phyloP scores from a whole-genome alignment of 192 early-diverging fungal genomes.

The Phlyctochytrium arcticum region DNA sequence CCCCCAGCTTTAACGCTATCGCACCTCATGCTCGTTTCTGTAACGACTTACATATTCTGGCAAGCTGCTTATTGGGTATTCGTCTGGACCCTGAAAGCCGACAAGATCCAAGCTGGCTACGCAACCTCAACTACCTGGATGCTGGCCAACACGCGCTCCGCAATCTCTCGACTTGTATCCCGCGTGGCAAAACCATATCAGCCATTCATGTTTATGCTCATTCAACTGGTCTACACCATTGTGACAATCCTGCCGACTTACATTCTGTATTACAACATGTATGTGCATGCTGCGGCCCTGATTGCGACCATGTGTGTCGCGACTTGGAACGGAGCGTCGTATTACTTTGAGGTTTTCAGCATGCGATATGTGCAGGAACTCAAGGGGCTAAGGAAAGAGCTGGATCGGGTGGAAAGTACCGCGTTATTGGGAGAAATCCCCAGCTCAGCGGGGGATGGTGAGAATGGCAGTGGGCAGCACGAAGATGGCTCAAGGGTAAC shows the following conservation, averaged over 20 bases:
- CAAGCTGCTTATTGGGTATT: conserved; percentile 34
- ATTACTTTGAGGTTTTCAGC: conserved; percentile 69
- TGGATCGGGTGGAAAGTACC: conserved; percentile 7
- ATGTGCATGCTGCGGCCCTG: conserved; percentile 51
- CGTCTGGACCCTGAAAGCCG: conserved; percentile 25
- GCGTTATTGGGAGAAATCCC: no score
- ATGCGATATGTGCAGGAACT: conserved; percentile 44
- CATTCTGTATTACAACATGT: conserved; percentile 49
- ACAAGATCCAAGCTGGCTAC: conserved; percentile 37
- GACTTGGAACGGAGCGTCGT: conserved; percentile 64
- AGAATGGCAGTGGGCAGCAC: no score
- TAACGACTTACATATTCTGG: conserved; percentile 43
- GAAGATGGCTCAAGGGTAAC: no score
- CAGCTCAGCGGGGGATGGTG: no score
- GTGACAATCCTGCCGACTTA: conserved; percentile 44
- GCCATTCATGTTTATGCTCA: conserved; percentile 54
- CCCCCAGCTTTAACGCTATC: conserved; percentile 9
- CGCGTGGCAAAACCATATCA: conserved; percentile 41
- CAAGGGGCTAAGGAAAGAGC: conserved; percentile 15
- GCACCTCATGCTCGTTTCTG: conserved; percentile 22
- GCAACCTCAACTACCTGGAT: conserved; percentile 63
- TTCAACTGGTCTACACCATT: conserved; percentile 54
- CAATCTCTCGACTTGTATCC: conserved; percentile 1
- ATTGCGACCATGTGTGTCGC: conserved; percentile 48
- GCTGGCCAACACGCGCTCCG: conserved; percentile 41